Evolutionary conservation across 805 yeast genomes (phyloP).

Genomic region (Nakazawaea anatomiae): DNA sequence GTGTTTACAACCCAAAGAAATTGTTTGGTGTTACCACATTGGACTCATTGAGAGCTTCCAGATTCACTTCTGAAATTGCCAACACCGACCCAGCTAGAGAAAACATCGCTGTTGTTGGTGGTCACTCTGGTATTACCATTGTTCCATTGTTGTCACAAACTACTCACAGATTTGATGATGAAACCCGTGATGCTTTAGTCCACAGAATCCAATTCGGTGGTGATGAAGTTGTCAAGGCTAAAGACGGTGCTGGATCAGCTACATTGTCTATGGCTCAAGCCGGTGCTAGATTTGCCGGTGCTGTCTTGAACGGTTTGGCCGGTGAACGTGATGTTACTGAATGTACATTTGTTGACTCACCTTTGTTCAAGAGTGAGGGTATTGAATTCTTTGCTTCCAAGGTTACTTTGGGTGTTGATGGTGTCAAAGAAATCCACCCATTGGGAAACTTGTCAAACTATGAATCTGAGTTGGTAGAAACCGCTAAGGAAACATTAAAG

Average conservation of each 20-base stretch:
- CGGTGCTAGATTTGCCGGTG: constrained; percentile 68
- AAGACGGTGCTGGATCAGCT: constrained; percentile 80
- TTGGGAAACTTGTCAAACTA: constrained; percentile 67
- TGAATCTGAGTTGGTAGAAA: constrained; percentile 79
- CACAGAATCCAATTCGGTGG: constrained; percentile 93
- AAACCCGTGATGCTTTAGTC: constrained; percentile 53
- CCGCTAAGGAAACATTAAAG: constrained; percentile 84
- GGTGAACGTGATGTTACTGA: constrained; percentile 43
- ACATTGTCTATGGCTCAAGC: constrained; percentile 86
- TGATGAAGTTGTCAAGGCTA: constrained; percentile 84
- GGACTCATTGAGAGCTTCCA: constrained; percentile 84
- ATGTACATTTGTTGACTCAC: constrained; percentile 62
- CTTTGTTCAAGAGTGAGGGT: constrained; percentile 81
- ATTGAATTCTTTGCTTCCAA: constrained; percentile 94
- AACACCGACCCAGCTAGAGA: constrained; percentile 74
- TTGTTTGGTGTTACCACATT: constrained; percentile 95
- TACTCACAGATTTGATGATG: constrained; percentile 63
- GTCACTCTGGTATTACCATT: constrained; percentile 95
- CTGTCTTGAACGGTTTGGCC: constrained; percentile 51
- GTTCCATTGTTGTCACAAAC: constrained; percentile 90
- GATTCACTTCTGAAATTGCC: constrained; percentile 66
- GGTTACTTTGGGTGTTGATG: constrained; percentile 89
- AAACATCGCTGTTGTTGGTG: constrained; percentile 87
- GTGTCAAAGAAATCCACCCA: constrained; percentile 76
- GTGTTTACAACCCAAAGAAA: constrained; percentile 87